Evolutionary conservation across 805 yeast genomes (phyloP), one percentile per base, ranked within the genome.

Genomic region (Starmerella apicola): DNA sequence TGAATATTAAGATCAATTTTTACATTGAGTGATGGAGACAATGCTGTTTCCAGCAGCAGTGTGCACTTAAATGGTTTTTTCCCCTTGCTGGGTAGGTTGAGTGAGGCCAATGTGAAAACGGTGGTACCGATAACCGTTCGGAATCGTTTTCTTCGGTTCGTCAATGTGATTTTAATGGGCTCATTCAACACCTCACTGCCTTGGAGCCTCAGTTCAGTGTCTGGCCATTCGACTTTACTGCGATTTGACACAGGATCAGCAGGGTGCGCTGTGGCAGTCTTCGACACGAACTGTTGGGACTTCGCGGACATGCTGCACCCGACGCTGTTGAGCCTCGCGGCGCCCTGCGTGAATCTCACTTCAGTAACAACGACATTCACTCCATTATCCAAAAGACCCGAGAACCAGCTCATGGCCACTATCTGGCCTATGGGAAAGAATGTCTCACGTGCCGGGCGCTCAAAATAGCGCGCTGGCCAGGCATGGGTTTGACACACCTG

Each of bases 211-310:
- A 52, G 35, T 21, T 39, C 44, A 9, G 48, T 39, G 36, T 51
- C 56, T 9, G 44, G 40, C 47, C 52, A 50, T 9, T 20, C 13
- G 23, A 44, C 48, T 24, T 45, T 45, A 38, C 37, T 37, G n/a
- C 56, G 45, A 26, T 41, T 46, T 23, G 49, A 41, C 20, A 52
- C 49, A 7, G 54, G 53, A 27, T 52, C 56, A 8, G 45, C 56
- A 8, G 56, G 56, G 23, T 34, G 38, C 16, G 53, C 51, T 21
- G 9, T 30, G 17, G 29, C 44, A 26, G 46, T 24, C 20, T 27
- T 43, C 9, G 54, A 43, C 4, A 39, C 33, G 41, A 36, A 52
- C 17, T 42, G 51, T 39, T 49, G 50, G 20, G 49, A 32, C 21
- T 38, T 30, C 13, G 51, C 46, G 8, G 44, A 30, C 32, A 50